These are phyloP conservation scores for Ramalina peruviana DNA, from an alignment of 495 filamentous ascomycete genomes.

Conservation along the genomic window DNA sequence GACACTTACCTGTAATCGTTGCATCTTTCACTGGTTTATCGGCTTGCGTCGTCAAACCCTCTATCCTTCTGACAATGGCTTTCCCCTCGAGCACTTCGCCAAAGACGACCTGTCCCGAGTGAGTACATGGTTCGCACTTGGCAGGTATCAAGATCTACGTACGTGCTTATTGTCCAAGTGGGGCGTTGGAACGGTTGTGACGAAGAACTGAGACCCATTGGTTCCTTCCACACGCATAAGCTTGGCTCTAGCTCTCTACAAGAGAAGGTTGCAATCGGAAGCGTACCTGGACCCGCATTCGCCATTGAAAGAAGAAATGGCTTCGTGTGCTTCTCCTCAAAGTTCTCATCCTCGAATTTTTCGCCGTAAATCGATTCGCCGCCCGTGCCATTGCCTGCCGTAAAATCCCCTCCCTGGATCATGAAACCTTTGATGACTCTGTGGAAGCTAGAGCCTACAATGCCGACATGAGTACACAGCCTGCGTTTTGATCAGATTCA, in stretches of 20 bases:
- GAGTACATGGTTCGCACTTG: background rate
- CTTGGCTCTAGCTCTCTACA: background rate
- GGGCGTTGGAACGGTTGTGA: slow-evolving; percentile 85
- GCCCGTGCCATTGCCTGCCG: slow-evolving; percentile 85
- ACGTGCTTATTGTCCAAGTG: slow-evolving; percentile 92
- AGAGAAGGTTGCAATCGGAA: background rate
- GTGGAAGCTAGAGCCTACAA: slow-evolving; percentile 73
- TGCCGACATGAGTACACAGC: background rate
- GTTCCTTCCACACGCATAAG: slow-evolving; percentile 32
- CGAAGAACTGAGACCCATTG: slow-evolving; percentile 97
- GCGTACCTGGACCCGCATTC: slow-evolving; percentile 77
- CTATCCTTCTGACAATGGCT: slow-evolving; percentile 77
- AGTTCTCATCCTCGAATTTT: slow-evolving; percentile 98
- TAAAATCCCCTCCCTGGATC: slow-evolving; percentile 99
- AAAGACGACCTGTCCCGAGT: slow-evolving; percentile 26
- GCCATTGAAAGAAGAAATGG: slow-evolving; percentile 96
- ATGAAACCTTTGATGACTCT: slow-evolving; percentile 98
- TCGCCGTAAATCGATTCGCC: slow-evolving; percentile 97
- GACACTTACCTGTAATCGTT: slow-evolving; percentile 43
- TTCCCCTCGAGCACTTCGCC: slow-evolving; percentile 65
- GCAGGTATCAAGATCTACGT: background rate
- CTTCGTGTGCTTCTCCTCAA: slow-evolving; percentile 81
- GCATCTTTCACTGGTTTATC: slow-evolving; percentile 72
- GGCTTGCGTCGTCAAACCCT: slow-evolving; percentile 63
- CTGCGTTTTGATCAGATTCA: background rate